phyloP scores from a whole-genome alignment of 768 basidiomycete species.

The Leucosporidium yakuticum region DNA sequence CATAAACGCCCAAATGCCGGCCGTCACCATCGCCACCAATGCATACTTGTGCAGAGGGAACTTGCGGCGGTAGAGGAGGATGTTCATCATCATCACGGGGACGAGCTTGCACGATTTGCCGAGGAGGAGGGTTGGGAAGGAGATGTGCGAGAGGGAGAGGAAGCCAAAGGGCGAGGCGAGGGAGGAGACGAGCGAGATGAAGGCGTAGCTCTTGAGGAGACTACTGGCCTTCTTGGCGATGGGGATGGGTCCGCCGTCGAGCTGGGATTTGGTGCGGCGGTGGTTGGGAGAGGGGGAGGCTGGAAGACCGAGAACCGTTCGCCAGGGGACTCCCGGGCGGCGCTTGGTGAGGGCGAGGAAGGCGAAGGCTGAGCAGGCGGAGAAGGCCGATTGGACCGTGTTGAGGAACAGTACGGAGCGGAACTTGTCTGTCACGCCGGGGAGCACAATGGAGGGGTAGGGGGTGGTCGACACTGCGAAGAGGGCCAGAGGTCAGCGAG shows the following conservation, averaged over 20 bases:
- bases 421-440: constrained; percentile 52
- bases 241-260: constrained; percentile 37
- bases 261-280: constrained; percentile 17
- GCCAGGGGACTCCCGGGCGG: constrained; percentile 2
- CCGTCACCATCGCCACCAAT: constrained; percentile 85
- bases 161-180: constrained; percentile 93
- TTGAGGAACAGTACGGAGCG: constrained; percentile 78
- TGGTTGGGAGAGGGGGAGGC: not conserved
- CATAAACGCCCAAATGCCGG: constrained; percentile 82
- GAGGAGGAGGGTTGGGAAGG: constrained; percentile 97
- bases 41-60: constrained; percentile 93
- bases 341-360: constrained; percentile 42
- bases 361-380: constrained; percentile 65
- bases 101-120: constrained; percentile 99
- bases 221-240: constrained; percentile 38
- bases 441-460: constrained; percentile 46
- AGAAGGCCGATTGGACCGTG: constrained; percentile 73
- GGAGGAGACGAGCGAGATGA: constrained; percentile 81
- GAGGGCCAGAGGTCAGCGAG: not conserved
- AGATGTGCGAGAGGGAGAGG: constrained; percentile 87
- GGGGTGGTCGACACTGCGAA: constrained; percentile 34
- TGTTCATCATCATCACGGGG: constrained; percentile 96
- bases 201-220: constrained; percentile 69
- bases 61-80: constrained; percentile 82
- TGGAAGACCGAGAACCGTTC: constrained; percentile 18